A percentile compares a stretch with the other conserved stretches of the same genome.
phyloP scores from a whole-genome alignment of 805 yeast species.

The Wickerhamomyces strasburgensis region DNA sequence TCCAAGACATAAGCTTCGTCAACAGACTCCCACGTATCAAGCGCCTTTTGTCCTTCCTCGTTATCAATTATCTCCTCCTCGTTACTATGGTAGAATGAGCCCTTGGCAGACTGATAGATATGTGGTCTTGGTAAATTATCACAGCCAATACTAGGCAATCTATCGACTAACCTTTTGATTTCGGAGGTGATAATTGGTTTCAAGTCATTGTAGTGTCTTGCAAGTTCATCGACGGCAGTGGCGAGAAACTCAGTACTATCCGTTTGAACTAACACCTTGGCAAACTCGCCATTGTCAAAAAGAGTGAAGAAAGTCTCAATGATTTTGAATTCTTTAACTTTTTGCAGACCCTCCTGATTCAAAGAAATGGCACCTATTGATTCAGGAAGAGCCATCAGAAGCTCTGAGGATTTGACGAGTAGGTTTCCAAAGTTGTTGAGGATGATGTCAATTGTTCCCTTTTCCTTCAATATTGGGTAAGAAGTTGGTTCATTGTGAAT shows the following conservation, averaged over 20 bases:
- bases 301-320: conserved; percentile 44
- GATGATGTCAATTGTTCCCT: conserved; percentile 63
- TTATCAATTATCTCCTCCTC: conserved; percentile 37
- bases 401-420: conserved; percentile 52
- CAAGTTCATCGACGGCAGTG: conserved; percentile 67
- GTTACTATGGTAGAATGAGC: conserved; percentile 36
- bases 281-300: conserved; percentile 43
- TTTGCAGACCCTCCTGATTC: conserved; percentile 63
- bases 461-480: conserved; percentile 71
- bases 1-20: conserved; percentile 43
- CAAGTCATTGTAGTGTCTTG: conserved; percentile 76
- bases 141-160: conserved; percentile 36
- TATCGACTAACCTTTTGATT: conserved; percentile 39
- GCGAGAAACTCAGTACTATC: conserved; percentile 58
- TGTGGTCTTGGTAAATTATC: conserved; percentile 34
- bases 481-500: conserved; percentile 92
- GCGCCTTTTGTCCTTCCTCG: conserved; percentile 36
- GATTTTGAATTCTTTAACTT: conserved; percentile 39
- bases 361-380: conserved; percentile 79
- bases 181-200: conserved; percentile 53
- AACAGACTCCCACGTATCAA: conserved; percentile 50
- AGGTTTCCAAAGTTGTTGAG: conserved; percentile 52
- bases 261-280: conserved; percentile 48
- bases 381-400: conserved; percentile 62
- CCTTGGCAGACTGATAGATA: conserved; percentile 39